phyloP scores from a whole-genome alignment of 2,329 filamentous ascomycete species.

The Akanthomyces dipterigenus region DNA sequence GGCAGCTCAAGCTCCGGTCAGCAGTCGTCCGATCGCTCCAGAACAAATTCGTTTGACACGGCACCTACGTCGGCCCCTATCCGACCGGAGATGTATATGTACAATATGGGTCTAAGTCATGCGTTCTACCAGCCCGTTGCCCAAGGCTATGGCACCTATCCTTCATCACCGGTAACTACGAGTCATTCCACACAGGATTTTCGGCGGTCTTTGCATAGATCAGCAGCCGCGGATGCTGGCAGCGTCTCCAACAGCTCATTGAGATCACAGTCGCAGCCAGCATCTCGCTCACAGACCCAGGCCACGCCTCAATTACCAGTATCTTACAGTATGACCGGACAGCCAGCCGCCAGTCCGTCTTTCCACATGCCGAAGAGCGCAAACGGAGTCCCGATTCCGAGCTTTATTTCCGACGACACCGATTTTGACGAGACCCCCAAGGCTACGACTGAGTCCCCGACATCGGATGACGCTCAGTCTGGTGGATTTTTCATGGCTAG shows the following conservation, averaged over 20 bases:
- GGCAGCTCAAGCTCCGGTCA: constrained; percentile 20
- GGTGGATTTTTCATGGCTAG: constrained; percentile 21
- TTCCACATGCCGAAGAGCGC: constrained; percentile 31
- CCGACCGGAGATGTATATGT: constrained; percentile 50
- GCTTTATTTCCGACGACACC: constrained; percentile 49
- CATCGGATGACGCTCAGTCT: constrained; percentile 38
- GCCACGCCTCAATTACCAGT: constrained; percentile 14
- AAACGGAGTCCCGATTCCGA: constrained; percentile 47
- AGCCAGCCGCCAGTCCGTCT: constrained; percentile 30
- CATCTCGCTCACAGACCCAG: constrained; percentile 38
- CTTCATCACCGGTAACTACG: constrained; percentile 47
- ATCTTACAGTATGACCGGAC: constrained; percentile 22
- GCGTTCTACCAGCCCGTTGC: constrained; percentile 40
- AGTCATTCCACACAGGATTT: constrained; percentile 42
- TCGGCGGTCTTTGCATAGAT: constrained; percentile 51
- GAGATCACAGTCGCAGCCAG: constrained; percentile 61
- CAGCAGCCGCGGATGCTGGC: constrained; percentile 42
- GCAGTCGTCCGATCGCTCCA: constrained; percentile 41
- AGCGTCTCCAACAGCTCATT: constrained; percentile 46
- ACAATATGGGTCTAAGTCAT: constrained; percentile 34
- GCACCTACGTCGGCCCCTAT: constrained; percentile 52
- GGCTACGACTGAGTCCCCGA: constrained; percentile 37
- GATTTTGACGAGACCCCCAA: constrained; percentile 40
- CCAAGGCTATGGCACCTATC: constrained; percentile 44
- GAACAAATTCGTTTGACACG: constrained; percentile 58